Evolutionary conservation across 805 yeast species (phyloP), one percentile per base, ranked within the genome.

Genomic region (Tetrapisispora pingtungensis): DNA sequence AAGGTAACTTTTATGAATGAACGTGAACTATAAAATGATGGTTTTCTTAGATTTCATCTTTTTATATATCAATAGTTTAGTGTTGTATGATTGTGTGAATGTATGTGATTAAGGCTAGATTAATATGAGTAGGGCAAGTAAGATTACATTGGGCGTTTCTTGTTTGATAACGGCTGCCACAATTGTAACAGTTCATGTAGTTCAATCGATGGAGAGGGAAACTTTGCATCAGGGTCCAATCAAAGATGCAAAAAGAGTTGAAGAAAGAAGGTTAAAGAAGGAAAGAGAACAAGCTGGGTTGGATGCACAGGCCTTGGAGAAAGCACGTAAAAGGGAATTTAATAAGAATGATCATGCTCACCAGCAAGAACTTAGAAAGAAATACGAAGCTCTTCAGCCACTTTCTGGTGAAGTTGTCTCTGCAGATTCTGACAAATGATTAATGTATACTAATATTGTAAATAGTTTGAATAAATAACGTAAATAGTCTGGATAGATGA

Each of bases 161-260:
- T 68, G 78, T 22, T 53, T 71, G 1, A 66, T 77, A 41, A 78
- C 86, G 2, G 77, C 69, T 0, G 74, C 72, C 2, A 73, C 93
- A 0, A 78, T 81, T 18, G 62, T 74, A 4, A 84, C 81, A 57
- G 90, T 86, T 36, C 84, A 81, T 62, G 72, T 71, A 46, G 72
- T 81, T 36, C 94, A 87, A 53, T 74, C 74, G 33, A 64, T 73
- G 49, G 95, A 86, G 59, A 72, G 86, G 55, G 80, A 76, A 17
- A 80, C 82, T 2, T 67, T 85, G 38, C 80, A 82, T 55, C 84
- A 77, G 54, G 96, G 96, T 1, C 95, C 95, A 4, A 77, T 84
- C 54, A 84, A 84, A 55, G 96, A 86, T 59, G 87, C 88, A 2
- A 76, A 70, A 47, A 68, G 94, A 46, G 61, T 81, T 47, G 71